Evolutionary conservation across 1,284 basidiomycete species (phyloP), one percentile per base, ranked within the genome.

Genomic region (Ganoderma sinense): DNA sequence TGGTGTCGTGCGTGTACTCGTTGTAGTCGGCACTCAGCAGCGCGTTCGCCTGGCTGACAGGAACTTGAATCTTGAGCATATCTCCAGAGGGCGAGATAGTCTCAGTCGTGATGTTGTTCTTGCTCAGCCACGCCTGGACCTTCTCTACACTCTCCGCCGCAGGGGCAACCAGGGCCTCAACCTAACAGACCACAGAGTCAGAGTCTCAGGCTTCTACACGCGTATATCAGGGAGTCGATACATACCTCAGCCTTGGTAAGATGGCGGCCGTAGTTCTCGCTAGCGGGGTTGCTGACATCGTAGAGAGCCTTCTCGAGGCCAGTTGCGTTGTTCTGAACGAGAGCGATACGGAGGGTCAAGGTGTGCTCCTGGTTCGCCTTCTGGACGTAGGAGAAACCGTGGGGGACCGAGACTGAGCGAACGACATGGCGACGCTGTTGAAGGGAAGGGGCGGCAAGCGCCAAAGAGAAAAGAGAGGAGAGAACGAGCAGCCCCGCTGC

Each of bases 51-150:
- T 82, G 74, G 69, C 76, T 75, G 36, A 82, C 73, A 11, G 74
- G 72, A 36, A 76, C 69, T 51, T 66, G 62, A 59, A 77, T 68
- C 53, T 63, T 61, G 53, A 77, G 40, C 72, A 71, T 74, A 65
- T 77, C 75, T 6, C 75, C 76, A 4, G 74, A 71, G 64, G 77
- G 75, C 11, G 80, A 76, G 48, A 73, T 70, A 33, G 71, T 71
- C 67, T 73, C 71, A 26, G 80, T 75, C 18, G 72, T 79, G 64
- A 85, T 76, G 43, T 78, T 79, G 72, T 84, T 80, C 33, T 77
- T 77, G 18, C 78, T 68, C 26, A 85, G 74, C 81, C 82, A 85
- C 48, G 79, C 69, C 56, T 77, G 78, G 29, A 85, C 82, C 41
- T 80, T 76, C 40, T 74, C 69, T 10, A 82, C 74, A 23, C 81